Evolutionary conservation across 1,284 basidiomycete species (phyloP).

Genomic region (Cutaneotrichosporon sp.): DNA sequence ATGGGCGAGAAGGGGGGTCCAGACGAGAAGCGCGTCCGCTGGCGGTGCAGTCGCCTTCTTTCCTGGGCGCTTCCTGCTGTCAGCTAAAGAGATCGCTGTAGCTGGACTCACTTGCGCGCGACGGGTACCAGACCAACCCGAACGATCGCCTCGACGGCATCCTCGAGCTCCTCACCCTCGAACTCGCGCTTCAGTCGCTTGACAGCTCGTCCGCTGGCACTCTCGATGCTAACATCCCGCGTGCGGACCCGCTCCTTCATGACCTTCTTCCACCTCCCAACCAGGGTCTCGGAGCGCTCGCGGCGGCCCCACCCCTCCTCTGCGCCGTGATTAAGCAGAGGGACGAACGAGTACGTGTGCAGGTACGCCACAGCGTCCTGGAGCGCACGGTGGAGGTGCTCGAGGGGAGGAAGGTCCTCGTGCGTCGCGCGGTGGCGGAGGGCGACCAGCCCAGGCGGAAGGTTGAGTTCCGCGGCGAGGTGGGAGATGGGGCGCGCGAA

Average conservation of each 20-base stretch:
- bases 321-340: conserved; percentile 62
- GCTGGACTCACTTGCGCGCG: conserved; percentile 66
- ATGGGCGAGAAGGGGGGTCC: conserved; percentile 28
- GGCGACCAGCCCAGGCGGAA: conserved; percentile 90
- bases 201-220: conserved; percentile 55
- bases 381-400: conserved; percentile 72
- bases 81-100: background rate
- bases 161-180: conserved; percentile 60
- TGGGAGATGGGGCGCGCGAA: conserved; percentile 87
- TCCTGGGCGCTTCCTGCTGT: conserved; percentile 22
- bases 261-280: conserved; percentile 47
- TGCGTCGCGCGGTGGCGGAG: conserved; percentile 93
- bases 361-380: conserved; percentile 63
- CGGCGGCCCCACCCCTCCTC: conserved; percentile 43
- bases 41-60: conserved; percentile 31
- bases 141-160: conserved; percentile 65
- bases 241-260: conserved; percentile 55
- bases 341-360: conserved; percentile 72
- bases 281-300: conserved; percentile 57
- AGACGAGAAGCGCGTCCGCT: conserved; percentile 39
- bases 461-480: conserved; percentile 78
- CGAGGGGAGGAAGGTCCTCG: conserved; percentile 86
- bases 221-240: conserved; percentile 71
- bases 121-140: conserved; percentile 72
- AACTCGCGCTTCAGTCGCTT: conserved; percentile 42